These are phyloP conservation scores for Solanum virginianum DNA, from an alignment of 257 asterid species.

Conservation along the genomic window DNA sequence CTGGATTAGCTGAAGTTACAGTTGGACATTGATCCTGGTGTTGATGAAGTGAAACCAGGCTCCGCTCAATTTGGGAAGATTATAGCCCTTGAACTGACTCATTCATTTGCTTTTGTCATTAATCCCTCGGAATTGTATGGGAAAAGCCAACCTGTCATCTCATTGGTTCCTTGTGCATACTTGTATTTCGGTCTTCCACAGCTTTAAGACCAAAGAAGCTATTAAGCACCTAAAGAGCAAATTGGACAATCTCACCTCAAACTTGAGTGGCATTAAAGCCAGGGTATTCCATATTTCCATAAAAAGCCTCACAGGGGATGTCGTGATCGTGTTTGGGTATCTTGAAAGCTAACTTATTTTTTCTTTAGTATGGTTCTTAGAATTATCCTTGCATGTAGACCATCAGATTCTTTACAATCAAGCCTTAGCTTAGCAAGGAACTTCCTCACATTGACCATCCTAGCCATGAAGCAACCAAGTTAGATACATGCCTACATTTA, in stretches of 20 bases:
- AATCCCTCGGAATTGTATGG: neutral
- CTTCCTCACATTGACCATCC: neutral
- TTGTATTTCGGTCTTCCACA: neutral
- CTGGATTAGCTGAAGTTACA: neutral
- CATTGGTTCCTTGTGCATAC: neutral
- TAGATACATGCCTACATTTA: neutral
- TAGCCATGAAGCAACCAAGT: neutral
- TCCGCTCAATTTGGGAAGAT: neutral
- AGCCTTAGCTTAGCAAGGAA: neutral
- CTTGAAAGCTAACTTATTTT: neutral
- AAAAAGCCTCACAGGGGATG: neutral
- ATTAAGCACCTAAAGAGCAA: neutral
- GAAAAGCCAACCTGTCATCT: neutral
- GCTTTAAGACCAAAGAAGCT: neutral
- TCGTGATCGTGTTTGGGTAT: neutral
- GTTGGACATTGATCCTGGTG: neutral
- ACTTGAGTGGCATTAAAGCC: neutral
- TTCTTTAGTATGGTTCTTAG: neutral
- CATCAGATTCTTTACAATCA: neutral
- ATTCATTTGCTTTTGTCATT: neutral
- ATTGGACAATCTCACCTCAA: neutral
- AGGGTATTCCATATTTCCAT: neutral
- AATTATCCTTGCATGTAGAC: neutral
- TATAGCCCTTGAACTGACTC: neutral
- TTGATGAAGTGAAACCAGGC: neutral